Evolutionary conservation across 2,329 filamentous ascomycete genomes (phyloP).

Genomic region (Neocucurbitaria cava): DNA sequence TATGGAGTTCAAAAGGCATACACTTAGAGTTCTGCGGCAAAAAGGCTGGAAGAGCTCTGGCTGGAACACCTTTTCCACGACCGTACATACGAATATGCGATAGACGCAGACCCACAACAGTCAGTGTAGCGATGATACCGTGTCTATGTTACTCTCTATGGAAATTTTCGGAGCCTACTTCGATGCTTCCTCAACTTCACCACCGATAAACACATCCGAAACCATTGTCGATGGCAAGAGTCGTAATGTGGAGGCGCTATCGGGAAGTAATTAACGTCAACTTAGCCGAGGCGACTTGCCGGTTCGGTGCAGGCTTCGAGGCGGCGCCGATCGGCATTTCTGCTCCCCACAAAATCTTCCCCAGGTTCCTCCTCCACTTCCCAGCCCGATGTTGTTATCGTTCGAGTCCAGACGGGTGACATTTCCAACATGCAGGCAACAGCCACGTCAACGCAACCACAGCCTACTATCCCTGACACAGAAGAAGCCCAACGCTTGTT

Average conservation of each 20-base stretch:
- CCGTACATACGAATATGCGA: no score
- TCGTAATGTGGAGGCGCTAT: constrained; percentile 22
- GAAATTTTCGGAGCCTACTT: neutral
- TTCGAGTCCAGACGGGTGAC: constrained; percentile 11
- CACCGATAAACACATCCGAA: neutral
- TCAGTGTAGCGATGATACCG: neutral
- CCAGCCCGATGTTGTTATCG: constrained; percentile 21
- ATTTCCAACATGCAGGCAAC: constrained; percentile 26
- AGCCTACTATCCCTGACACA: constrained; percentile 20
- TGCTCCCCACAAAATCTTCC: constrained; percentile 17
- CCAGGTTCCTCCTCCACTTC: constrained; percentile 35
- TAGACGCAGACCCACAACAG: neutral
- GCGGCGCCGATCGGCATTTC: constrained; percentile 7
- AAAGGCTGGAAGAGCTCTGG: no score
- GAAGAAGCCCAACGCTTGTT: constrained; percentile 44
- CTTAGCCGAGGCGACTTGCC: constrained; percentile 8
- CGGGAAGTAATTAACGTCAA: neutral
- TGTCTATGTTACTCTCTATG: neutral
- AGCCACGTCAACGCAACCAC: constrained; percentile 9
- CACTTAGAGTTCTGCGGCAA: no score
- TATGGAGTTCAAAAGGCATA: no score
- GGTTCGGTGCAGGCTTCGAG: constrained; percentile 5
- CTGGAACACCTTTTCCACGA: no score
- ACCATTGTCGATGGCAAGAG: neutral
- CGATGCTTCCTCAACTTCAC: neutral